Evolutionary conservation across 2,329 filamentous ascomycete genomes (phyloP), one percentile per base, ranked within the genome.

Genomic region (Aspergillus unguis): DNA sequence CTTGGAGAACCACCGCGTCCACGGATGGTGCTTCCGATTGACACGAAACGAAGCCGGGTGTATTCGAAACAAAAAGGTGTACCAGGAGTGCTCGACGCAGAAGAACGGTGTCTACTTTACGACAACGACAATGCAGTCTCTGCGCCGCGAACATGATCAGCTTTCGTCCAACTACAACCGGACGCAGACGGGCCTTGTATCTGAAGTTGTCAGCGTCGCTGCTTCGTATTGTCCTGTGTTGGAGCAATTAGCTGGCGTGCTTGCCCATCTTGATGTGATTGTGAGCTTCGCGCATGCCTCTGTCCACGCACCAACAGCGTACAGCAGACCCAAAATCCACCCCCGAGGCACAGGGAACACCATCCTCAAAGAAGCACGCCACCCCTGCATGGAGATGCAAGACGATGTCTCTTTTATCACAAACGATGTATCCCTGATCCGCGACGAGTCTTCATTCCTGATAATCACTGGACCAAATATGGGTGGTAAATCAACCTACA

Each of bases 81-180:
- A 97, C 64, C 87, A 92, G 64, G 94, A 99, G 71, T 95, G 91
- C 70, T 95, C 92, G 0, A 99, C 95, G 0, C 94, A 97, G 74
- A 99, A 99, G 80, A 99, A 96, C 69, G 94, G 94, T 40, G 94
- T 97, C 50, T 99, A 94, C 75, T 99, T 99, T 72, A 97, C 94
- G 1, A 99, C 94, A 3, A 85, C 84, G 49, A 85, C 81, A 31
- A 79, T 99, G 62, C 87, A 91, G 65, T 81, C 85, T 27, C 83
- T 92, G 63, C 87, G 94, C 31, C 84, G 92, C 48, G 92, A 99
- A 64, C 91, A 95, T 61, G 92, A 99, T 66, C 92, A 97, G 71
- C 80, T 96, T 0, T 95, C 90, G 0, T 86, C 91, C 56, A 96
- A 90, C 67, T 99, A 99, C 77, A 95, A 95, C 73, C 85, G 91